A percentile compares a stretch with the other conserved stretches of the same genome.
These are phyloP conservation scores for Wallacemonas sp. DNA, from an alignment of 208 protist species.

Conservation along the genomic window DNA sequence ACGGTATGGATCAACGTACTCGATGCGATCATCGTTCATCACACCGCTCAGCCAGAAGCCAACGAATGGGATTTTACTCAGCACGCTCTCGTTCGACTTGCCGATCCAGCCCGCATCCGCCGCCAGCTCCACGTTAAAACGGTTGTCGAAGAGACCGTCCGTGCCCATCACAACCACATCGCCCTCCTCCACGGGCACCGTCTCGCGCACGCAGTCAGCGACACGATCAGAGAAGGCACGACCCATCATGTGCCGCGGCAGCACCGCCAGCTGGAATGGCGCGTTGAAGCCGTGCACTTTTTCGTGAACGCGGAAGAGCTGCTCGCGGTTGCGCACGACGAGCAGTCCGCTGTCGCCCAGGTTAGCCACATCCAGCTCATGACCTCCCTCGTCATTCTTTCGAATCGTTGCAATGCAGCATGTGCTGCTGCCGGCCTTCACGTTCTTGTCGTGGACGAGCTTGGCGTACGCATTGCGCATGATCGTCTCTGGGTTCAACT, in stretches of 20 bases:
- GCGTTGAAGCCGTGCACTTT: conserved; percentile 93
- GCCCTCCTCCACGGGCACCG: conserved; percentile 76
- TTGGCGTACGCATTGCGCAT: conserved; percentile 80
- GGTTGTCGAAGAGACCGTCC: conserved; percentile 95
- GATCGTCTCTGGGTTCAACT: conserved; percentile 83
- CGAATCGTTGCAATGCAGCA: conserved; percentile 79
- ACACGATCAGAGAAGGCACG: conserved; percentile 73
- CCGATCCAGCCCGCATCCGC: conserved; percentile 84
- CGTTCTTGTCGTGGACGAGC: conserved; percentile 65
- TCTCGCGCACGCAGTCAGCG: conserved; percentile 72
- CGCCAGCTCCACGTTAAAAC: conserved; percentile 84
- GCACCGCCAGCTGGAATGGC: conserved; percentile 89
- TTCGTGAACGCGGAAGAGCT: conserved; percentile 83
- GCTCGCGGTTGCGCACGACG: conserved; percentile 75
- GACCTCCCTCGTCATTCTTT: conserved; percentile 44
- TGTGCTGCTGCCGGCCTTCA: conserved; percentile 91
- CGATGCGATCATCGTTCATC: conserved; percentile 63
- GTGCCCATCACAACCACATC: conserved; percentile 93
- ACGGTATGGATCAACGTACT: conserved; percentile 86
- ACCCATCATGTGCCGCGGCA: conserved; percentile 66
- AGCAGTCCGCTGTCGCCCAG: conserved; percentile 90
- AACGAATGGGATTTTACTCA: conserved; percentile 74
- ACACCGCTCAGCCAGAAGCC: conserved; percentile 76
- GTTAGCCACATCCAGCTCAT: conserved; percentile 87
- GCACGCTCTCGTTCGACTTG: conserved; percentile 50